Base-by-base conservation (phyloP, 116 monocot genomes). In the Phalaenopsis hybrid region DNA sequence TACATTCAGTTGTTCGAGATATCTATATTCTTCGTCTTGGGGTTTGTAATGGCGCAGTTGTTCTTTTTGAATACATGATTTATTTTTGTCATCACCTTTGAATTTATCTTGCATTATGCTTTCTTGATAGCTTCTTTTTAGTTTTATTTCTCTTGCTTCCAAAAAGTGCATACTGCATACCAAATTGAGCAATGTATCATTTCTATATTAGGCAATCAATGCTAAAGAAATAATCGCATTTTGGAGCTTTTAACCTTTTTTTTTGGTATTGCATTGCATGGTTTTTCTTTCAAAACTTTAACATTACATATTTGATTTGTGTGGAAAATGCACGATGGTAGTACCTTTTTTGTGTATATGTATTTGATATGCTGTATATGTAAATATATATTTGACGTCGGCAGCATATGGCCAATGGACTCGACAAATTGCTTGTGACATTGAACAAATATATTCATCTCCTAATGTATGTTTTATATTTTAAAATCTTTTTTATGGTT, bases 21-120 rank as follows among this genome's bases (percentile, higher is more conserved):
- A 89, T 97, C 57, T 97, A 97, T 82, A 94, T 97, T 84, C 86
- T 97, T 48, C 94, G 96, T 61, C 89, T 97, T 84, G 96, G 94
- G 91, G 96, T 97, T 81, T 51, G 92, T 91, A 81, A 75, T 82
- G 33, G 1, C 72, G 20, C 80, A 68, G 78, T 81, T 78, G 41
- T 34, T 37, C 31, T 73, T 73, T 37, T 17, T 73, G 37, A 41
- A 73, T 3, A 17, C 5, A 73, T 73, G 13, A 73, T 73, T 73
- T 28, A 37, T 73, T 41, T 73, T 20, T 44, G 18, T 11, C 10
- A 34, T 65, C 45, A 49, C 21, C 31, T 83, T 84, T 72, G 3
- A 25, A 23, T 8, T 52, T 44, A 25, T 78, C n/a, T 5, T 65
- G 23, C 25, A 65, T 65, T 65, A 25, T 25, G 3, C 65, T 65